Percentiles rank a stretch among this genome's conserved stretches.
Evolutionary conservation across 2,329 filamentous ascomycete genomes (phyloP).

Genomic region (Pseudogymnoascus destructans): DNA sequence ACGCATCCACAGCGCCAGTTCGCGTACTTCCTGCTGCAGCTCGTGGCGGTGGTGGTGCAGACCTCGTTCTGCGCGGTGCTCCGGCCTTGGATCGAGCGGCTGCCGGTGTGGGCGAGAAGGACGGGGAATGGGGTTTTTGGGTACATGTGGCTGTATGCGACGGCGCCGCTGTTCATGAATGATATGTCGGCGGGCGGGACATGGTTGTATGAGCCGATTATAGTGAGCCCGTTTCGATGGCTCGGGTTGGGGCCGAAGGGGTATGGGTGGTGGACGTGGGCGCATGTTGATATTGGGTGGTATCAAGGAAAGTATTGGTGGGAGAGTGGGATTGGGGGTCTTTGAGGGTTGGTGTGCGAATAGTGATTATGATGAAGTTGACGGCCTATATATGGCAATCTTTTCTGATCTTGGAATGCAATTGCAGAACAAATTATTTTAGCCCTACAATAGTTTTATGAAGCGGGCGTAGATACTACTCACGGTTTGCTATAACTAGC

Average conservation of each 20-base stretch:
- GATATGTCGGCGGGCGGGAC: slow-evolving; percentile 63
- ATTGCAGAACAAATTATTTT: not conserved
- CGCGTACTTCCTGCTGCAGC: slow-evolving; percentile 61
- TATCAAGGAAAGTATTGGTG: slow-evolving; percentile 52
- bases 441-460: not conserved
- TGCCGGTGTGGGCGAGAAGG: slow-evolving; percentile 37
- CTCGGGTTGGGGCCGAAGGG: slow-evolving; percentile 48
- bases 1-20: slow-evolving; percentile 41
- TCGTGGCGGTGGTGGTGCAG: slow-evolving; percentile 52
- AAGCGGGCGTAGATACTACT: not conserved
- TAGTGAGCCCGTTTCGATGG: slow-evolving; percentile 55
- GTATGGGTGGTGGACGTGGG: slow-evolving; percentile 58
- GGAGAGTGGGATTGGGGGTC: slow-evolving; percentile 33
- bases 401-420: not conserved
- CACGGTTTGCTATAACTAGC: not conserved
- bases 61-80: slow-evolving; percentile 28
- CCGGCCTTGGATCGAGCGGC: slow-evolving; percentile 22
- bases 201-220: slow-evolving; percentile 75
- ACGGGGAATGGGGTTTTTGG: slow-evolving; percentile 49
- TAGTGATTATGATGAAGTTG: not conserved
- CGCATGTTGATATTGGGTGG: slow-evolving; percentile 37
- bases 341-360: not conserved
- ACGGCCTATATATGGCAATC: not conserved
- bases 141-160: slow-evolving; percentile 54
- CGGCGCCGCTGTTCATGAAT: slow-evolving; percentile 53